Evolutionary conservation across 2,329 filamentous ascomycete genomes (phyloP), one percentile per base, ranked within the genome.

Genomic region (Colletotrichum liaoningense): DNA sequence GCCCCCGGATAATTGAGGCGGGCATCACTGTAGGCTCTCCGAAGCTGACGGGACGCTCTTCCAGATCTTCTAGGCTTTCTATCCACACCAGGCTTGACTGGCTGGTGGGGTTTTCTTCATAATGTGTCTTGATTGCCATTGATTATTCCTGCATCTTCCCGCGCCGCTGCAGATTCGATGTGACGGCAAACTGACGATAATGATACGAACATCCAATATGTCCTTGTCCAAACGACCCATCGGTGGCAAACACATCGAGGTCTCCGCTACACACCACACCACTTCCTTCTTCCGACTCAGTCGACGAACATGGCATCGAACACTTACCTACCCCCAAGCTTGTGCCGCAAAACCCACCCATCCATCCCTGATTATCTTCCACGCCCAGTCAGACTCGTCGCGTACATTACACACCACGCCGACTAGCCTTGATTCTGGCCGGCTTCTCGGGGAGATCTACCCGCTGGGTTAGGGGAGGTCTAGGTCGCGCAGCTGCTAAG

Each of bases 391-490:
- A 54, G 38, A n/a, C 28, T 38, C 35, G 52, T 16, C 22, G 19
- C 6, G 19, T 59, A 22, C 16, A 67, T 57, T 38, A 22, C 16
- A 67, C 69, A 71, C 63, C 56, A 46, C 35, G 6, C 19, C 16
- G 59, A 24, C 14, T 30, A 24, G n/a, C 30, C 33, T 30, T 58
- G 52, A 33, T 26, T 46, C 46, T 14, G 62, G 56, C 57, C 63
- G 69, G 30, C 57, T 67, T 22, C 33, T 55, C 69, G 57, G 63
- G 33, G 63, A 72, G 69, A 63, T 72, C 69, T 67, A 67, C 49
- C 69, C 69, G 69, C 56, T 67, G 69, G 63, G 63, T 71, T 55
- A 71, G 63, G 63, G 62, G 57, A 59, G 11, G 57, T 22, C 30
- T 33, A 33, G 30, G 30, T 33, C n/a, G 24, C 57, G 30, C 22